phyloP scores from a whole-genome alignment of 192 early-diverging fungal species.

The Podila minutissima region DNA sequence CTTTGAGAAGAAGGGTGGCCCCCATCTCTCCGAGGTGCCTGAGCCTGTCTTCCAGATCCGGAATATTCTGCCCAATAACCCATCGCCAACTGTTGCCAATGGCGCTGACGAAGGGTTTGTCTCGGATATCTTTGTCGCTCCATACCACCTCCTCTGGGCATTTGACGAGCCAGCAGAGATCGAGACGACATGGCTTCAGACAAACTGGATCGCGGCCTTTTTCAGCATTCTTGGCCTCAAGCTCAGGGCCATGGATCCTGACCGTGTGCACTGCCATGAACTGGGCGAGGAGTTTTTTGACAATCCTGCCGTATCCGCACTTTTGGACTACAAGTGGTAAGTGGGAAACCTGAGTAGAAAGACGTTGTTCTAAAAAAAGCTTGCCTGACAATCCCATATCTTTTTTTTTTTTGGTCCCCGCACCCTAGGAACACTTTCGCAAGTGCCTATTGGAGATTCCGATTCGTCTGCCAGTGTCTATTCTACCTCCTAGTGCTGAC shows the following conservation, averaged over 20 bases:
- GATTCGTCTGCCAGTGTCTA: constrained; percentile 16
- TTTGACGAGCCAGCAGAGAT: not conserved
- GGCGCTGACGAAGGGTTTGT: not conserved
- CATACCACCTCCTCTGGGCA: not conserved
- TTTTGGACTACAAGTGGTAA: constrained; percentile 41
- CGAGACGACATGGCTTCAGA: not conserved
- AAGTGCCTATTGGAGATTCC: constrained; percentile 24
- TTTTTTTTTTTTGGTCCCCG: not conserved
- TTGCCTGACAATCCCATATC: no score
- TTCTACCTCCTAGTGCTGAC: constrained; percentile 14
- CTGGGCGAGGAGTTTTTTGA: constrained; percentile 12
- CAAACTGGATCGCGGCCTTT: constrained; percentile 7
- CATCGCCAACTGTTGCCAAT: no score
- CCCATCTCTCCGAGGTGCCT: not conserved
- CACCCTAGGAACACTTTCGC: constrained; percentile 39
- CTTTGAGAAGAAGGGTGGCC: not conserved
- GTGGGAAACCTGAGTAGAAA: not conserved
- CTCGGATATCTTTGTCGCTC: not conserved
- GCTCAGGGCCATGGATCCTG: not conserved
- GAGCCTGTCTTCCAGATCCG: constrained; percentile 11
- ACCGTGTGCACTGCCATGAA: constrained; percentile 12
- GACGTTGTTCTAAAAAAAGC: not conserved
- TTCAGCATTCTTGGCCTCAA: constrained; percentile 4
- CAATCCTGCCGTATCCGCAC: constrained; percentile 19
- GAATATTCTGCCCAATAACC: not conserved